A percentile compares a stretch with the other conserved stretches of the same genome.
phyloP scores from a whole-genome alignment of 2,329 filamentous ascomycete species.

The Cryphonectria naterciae region DNA sequence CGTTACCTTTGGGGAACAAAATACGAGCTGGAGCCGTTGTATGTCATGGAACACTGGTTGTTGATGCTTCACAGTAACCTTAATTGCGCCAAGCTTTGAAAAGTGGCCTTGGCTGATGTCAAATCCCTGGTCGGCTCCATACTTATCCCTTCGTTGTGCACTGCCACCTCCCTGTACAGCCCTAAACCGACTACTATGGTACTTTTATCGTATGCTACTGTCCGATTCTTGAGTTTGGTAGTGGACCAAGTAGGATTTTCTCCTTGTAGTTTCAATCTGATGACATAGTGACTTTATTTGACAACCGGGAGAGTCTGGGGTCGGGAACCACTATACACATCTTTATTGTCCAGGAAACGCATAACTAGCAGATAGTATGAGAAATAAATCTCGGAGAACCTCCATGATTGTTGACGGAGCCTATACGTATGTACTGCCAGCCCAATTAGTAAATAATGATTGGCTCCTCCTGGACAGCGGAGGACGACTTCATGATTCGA shows the following conservation, averaged over 20 bases:
- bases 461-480: neutral
- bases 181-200: neutral
- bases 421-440: neutral
- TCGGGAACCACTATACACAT: neutral
- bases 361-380: neutral
- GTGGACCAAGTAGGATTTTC: neutral
- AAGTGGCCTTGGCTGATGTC: conserved; percentile 7
- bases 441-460: neutral
- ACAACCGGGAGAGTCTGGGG: neutral
- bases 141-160: neutral
- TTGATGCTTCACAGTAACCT: conserved; percentile 4
- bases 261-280: neutral
- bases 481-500: neutral
- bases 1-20: conserved; percentile 1
- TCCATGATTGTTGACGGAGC: neutral
- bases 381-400: neutral
- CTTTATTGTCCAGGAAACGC: neutral
- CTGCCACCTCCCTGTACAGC: neutral
- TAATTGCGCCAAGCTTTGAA: neutral
- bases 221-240: neutral
- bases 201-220: neutral
- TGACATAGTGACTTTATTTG: neutral
- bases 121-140: neutral
- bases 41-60: neutral
- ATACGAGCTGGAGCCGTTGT: conserved; percentile 4